Conservation (phyloP, 2,329 filamentous ascomycete species). For the Diaporthe aspalathi region DNA sequence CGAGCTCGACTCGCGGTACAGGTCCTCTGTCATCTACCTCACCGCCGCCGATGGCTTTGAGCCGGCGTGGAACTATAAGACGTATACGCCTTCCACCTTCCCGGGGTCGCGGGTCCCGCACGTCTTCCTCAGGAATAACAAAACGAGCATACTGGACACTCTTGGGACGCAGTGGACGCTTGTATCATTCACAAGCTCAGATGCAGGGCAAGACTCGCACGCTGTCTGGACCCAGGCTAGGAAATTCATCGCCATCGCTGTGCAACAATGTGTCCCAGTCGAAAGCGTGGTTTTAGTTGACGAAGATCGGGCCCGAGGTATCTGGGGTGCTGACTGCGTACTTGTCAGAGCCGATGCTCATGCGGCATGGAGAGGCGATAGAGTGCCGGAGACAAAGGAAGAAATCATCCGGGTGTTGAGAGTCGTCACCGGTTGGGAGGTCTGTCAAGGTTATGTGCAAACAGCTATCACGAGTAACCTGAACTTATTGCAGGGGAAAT, state of each 20-base stretch:
- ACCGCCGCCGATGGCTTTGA: constrained; percentile 22
- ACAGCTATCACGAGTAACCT: constrained; percentile 19
- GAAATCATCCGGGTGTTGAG: constrained; percentile 26
- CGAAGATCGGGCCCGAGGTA: constrained; percentile 26
- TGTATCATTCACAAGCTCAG: constrained; percentile 15
- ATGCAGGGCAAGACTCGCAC: constrained; percentile 8
- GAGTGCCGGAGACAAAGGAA: constrained; percentile 26
- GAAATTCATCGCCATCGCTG: constrained; percentile 15
- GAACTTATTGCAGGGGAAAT: constrained; percentile 15
- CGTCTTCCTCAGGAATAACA: constrained; percentile 25
- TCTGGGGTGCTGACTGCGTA: constrained; percentile 28
- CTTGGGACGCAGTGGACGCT: constrained; percentile 21
- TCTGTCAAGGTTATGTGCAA: constrained; percentile 28
- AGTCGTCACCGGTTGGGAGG: constrained; percentile 30
- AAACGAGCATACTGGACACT: constrained; percentile 22
- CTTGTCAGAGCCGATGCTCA: constrained; percentile 29
- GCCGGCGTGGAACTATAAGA: constrained; percentile 18
- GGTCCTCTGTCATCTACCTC: constrained; percentile 7
- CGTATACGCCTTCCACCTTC: constrained; percentile 25
- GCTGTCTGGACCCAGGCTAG: constrained; percentile 19
- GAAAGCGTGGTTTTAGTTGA: constrained; percentile 16
- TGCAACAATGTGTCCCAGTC: constrained; percentile 19
- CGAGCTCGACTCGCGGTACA: constrained; percentile 29
- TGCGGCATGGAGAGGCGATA: constrained; percentile 7
- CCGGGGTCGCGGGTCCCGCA: constrained; percentile 25